Conservation (phyloP, 179 eudicot species). For the Patellifolia procumbens region DNA sequence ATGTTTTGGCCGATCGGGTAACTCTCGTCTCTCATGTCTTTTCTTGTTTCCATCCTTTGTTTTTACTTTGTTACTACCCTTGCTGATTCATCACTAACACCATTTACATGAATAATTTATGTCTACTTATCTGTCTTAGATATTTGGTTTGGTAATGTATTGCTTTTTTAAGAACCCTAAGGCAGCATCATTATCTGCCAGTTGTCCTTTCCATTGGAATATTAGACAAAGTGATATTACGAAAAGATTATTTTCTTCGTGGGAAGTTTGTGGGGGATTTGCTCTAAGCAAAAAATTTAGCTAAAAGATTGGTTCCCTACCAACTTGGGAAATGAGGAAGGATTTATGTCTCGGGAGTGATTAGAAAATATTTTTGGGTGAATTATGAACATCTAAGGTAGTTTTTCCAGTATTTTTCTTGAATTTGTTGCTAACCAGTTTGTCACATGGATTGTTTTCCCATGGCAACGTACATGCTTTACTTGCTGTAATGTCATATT, state of each 20-base stretch:
- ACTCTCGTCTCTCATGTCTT: constrained; percentile 16
- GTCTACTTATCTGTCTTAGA: background rate
- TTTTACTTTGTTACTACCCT: background rate
- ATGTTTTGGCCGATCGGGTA: constrained; percentile 66
- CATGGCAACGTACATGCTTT: background rate
- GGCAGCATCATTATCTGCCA: background rate
- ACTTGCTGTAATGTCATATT: background rate
- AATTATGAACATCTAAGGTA: background rate
- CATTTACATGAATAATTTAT: background rate
- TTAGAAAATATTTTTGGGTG: too few species aligned
- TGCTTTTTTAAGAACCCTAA: background rate
- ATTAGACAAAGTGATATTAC: too few species aligned
- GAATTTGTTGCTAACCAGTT: background rate
- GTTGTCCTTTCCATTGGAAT: background rate
- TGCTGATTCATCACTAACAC: background rate
- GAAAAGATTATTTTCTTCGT: too few species aligned
- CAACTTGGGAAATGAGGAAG: too few species aligned
- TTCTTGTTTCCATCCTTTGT: background rate
- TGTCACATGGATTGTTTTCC: background rate
- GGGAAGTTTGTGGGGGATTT: background rate
- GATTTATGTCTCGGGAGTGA: too few species aligned
- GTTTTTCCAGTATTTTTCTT: background rate
- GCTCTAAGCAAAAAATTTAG: background rate
- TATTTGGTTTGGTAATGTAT: background rate
- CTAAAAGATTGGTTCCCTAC: background rate